phyloP scores from a whole-genome alignment of 1,284 basidiomycete genomes.

The Boletellus dicymbophilus region DNA sequence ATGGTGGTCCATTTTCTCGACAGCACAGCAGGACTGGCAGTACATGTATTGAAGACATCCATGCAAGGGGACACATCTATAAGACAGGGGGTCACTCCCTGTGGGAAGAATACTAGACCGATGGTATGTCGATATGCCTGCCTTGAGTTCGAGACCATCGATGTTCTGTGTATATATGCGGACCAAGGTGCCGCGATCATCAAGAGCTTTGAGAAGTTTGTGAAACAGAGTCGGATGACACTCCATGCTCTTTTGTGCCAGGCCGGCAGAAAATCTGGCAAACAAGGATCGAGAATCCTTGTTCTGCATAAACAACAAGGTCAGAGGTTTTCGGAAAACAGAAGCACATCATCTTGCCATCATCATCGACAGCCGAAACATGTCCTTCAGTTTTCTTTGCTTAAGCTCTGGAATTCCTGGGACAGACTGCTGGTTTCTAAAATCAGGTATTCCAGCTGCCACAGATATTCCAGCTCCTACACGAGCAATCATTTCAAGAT shows the following conservation, averaged over 20 bases:
- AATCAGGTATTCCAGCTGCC: neutral
- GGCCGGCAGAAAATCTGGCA: neutral
- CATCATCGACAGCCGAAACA: constrained; percentile 10
- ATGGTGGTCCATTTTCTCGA: neutral
- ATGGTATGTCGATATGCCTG: constrained; percentile 10
- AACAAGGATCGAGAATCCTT: neutral
- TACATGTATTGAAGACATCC: constrained; percentile 9
- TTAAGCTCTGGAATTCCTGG: neutral
- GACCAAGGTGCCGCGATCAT: neutral
- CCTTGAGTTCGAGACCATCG: constrained; percentile 9
- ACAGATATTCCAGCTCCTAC: constrained; percentile 4
- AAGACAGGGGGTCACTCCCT: neutral
- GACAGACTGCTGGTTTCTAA: neutral
- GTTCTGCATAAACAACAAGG: neutral
- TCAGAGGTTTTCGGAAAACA: neutral
- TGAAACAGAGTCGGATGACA: constrained; percentile 13
- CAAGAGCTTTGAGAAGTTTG: constrained; percentile 6
- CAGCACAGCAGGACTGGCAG: constrained; percentile 6
- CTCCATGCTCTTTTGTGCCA: neutral
- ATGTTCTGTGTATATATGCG: constrained; percentile 18
- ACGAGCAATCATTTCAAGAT: neutral
- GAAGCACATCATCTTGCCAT: neutral
- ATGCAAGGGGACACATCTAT: constrained; percentile 7
- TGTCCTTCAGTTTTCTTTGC: constrained; percentile 3
- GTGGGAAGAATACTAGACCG: neutral